These are phyloP conservation scores for Sclerospora graminicola DNA, from an alignment of 352 stramenopile genomes.

Conservation along the genomic window DNA sequence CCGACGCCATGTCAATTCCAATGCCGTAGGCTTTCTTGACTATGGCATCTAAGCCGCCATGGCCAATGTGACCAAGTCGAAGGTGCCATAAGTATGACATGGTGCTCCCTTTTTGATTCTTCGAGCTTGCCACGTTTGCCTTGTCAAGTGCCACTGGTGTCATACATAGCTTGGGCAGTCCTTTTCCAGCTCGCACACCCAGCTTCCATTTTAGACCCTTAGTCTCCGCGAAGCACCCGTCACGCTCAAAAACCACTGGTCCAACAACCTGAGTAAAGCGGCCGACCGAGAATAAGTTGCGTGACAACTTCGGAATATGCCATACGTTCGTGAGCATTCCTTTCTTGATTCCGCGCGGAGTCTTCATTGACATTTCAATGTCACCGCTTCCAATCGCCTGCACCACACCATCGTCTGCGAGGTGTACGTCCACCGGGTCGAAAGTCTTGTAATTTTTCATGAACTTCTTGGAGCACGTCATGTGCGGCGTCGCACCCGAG, in stretches of 20 bases:
- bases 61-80: conserved; percentile 1
- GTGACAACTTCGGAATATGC: too few species aligned
- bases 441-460: too few species aligned
- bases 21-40: background rate
- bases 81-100: background rate
- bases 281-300: too few species aligned
- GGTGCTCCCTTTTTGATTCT: background rate
- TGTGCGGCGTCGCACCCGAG: too few species aligned
- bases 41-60: too few species aligned
- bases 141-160: background rate
- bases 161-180: background rate
- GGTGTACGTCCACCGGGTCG: too few species aligned
- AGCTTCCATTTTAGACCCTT: background rate
- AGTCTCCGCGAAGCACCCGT: background rate
- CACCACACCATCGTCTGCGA: too few species aligned
- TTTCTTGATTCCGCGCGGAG: too few species aligned
- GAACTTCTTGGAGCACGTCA: too few species aligned
- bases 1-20: background rate
- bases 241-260: background rate
- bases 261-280: background rate
- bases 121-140: background rate
- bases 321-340: too few species aligned
- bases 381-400: too few species aligned
- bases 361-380: too few species aligned
- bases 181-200: background rate